These are phyloP conservation scores for Ambrosia hybrid DNA, from an alignment of 140 eudicot genomes.

Conservation along the genomic window DNA sequence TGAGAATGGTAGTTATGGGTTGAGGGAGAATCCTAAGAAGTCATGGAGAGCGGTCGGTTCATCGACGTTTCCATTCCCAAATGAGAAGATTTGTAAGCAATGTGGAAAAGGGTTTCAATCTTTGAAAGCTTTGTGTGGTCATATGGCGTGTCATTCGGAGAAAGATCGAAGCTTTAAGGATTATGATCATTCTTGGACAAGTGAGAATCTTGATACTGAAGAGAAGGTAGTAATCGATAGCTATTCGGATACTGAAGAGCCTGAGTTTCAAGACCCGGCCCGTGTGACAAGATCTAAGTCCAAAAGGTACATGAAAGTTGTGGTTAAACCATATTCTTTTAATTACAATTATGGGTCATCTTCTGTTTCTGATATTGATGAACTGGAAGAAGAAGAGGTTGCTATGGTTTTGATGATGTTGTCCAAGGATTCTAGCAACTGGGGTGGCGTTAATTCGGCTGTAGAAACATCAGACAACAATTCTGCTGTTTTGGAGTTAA, in stretches of 20 bases:
- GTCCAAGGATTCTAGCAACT: constrained; percentile 57
- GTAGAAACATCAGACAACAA: constrained; percentile 75
- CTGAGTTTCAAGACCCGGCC: constrained; percentile 40
- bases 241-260: constrained; percentile 42
- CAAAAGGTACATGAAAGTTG: constrained; percentile 50
- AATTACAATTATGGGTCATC: constrained; percentile 43
- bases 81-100: constrained; percentile 64
- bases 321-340: constrained; percentile 28
- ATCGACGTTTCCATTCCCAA: constrained; percentile 35
- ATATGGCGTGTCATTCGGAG: constrained; percentile 86
- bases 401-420: constrained; percentile 81
- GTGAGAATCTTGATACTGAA: constrained; percentile 46
- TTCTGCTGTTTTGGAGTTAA: constrained; percentile 60
- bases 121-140: constrained; percentile 75
- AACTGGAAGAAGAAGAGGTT: constrained; percentile 61
- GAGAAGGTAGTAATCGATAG: constrained; percentile 45
- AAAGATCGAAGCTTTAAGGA: constrained; percentile 60
- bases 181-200: constrained; percentile 77
- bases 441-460: constrained; percentile 55
- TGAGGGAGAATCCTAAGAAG: constrained; percentile 68
- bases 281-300: constrained; percentile 47
- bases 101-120: constrained; percentile 81
- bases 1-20: constrained; percentile 44
- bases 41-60: constrained; percentile 35
- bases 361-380: constrained; percentile 71